Conservation (phyloP, 2,329 filamentous ascomycete species). For the Aspergillus sp. region DNA sequence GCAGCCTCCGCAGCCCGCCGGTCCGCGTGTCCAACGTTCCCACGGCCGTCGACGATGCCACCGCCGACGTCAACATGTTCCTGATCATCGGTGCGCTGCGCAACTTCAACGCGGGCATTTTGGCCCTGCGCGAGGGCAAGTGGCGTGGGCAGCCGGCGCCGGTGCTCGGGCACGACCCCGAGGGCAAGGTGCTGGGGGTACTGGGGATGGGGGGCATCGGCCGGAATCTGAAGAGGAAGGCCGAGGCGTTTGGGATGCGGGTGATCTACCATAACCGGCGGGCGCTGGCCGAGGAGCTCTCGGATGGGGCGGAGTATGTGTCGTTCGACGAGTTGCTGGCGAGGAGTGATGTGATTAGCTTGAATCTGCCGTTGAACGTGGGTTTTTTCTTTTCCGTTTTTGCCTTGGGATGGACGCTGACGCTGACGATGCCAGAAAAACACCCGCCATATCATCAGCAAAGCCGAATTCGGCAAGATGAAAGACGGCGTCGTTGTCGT, state of each 20-base stretch:
- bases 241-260: constrained; percentile 64
- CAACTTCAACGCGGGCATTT: constrained; percentile 60
- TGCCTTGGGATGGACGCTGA: constrained; percentile 1
- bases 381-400: constrained; percentile 25
- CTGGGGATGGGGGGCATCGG: constrained; percentile 83
- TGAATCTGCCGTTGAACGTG: constrained; percentile 75
- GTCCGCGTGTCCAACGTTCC: constrained; percentile 73
- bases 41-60: constrained; percentile 71
- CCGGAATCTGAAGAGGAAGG: constrained; percentile 64
- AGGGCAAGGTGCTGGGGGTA: constrained; percentile 70
- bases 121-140: constrained; percentile 53
- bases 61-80: constrained; percentile 72
- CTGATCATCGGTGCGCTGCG: constrained; percentile 71
- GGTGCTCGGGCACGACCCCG: constrained; percentile 63
- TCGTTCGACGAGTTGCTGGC: constrained; percentile 62
- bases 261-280: constrained; percentile 67
- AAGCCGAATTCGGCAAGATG: constrained; percentile 63
- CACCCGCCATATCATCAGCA: constrained; percentile 68
- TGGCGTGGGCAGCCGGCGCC: constrained; percentile 53
- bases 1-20: constrained; percentile 48
- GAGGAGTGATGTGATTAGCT: constrained; percentile 64
- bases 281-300: constrained; percentile 45
- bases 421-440: constrained; percentile 35
- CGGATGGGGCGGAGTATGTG: constrained; percentile 39
- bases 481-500: constrained; percentile 67